These are phyloP conservation scores for Phlebiopsis flavidoalba DNA, from an alignment of 768 basidiomycete genomes.

Conservation along the genomic window DNA sequence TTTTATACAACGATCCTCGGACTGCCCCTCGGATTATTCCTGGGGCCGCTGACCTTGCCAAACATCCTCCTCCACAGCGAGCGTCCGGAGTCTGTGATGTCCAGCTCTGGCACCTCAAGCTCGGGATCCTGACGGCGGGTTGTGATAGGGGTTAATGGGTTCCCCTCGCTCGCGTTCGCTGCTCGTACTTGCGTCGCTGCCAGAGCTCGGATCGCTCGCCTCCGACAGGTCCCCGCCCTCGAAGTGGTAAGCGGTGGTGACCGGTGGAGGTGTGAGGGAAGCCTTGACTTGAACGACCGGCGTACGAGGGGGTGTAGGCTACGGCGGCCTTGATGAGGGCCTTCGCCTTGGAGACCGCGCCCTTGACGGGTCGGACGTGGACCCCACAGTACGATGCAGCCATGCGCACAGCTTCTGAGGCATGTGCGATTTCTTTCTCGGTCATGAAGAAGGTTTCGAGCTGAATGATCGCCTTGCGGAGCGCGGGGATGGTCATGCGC, in stretches of 20 bases:
- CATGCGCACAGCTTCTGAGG: background rate
- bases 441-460: slow-evolving; percentile 25
- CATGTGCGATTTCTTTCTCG: slow-evolving; percentile 6
- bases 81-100: background rate
- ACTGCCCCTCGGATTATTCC: background rate
- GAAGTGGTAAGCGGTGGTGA: background rate
- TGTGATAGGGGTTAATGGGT: slow-evolving; percentile 4
- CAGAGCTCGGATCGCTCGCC: slow-evolving; percentile 1
- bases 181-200: background rate
- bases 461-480: slow-evolving; percentile 18
- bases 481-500: slow-evolving; percentile 14
- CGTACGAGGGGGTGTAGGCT: background rate
- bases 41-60: background rate
- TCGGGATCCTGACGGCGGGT: slow-evolving; percentile 2
- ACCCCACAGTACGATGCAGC: slow-evolving; percentile 6
- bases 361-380: background rate
- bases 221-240: background rate
- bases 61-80: background rate
- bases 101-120: slow-evolving; percentile 2
- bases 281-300: background rate
- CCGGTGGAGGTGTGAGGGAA: background rate
- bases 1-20: background rate
- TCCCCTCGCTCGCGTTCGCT: slow-evolving; percentile 5
- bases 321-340: background rate
- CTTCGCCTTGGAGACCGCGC: background rate